Evolutionary conservation across 345 rosid genomes (phyloP), one percentile per base, ranked within the genome.

Genomic region (Eutrema yunnanense): DNA sequence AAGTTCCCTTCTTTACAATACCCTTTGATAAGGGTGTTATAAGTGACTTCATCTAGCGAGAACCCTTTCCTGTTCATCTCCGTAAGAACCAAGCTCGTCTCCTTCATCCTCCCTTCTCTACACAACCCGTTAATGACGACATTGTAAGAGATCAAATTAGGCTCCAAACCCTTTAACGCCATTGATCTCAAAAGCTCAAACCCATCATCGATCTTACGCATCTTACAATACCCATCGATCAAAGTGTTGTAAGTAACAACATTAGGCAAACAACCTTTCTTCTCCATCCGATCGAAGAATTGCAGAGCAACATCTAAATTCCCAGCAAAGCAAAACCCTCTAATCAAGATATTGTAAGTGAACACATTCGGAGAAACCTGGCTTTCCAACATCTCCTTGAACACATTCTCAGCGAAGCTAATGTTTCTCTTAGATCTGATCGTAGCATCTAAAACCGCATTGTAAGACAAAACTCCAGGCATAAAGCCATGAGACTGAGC

Each of bases 391-490:
- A 92, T 92, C 53, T 88, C 92, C 3, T 14, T 71, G 22, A 76
- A 88, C 19, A 90, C 79, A 73, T 83, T 80, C 78, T 90, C 84
- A 36, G 84, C 90, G 41, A 80, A 82, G 12, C 67, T 73, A 65
- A 86, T 79, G 11, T 86, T 83, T 67, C 72, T 78, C 61, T 62
- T 83, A 58, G 84, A 78, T 81, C 98, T 82, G 51, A 90, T 80
- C 46, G 86, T 66, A 2, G 96, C 86, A 76, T 92, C 98, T 53
- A 92, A 65, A 8, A 92, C 77, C 8, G 98, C 89, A 76, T 92
- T 92, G 67, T 92, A 92, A 2, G 96, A 85, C 63, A 92, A 81
- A 42, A 88, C 87, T n/a, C 98, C 98, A 32, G 96, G 98, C 96
- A 92, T 88, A 30, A 88, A 88, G 43, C 96, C 98, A 74, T 85